Evolutionary conservation across 2,329 filamentous ascomycete genomes (phyloP).

Genomic region (Cytospora piceae): DNA sequence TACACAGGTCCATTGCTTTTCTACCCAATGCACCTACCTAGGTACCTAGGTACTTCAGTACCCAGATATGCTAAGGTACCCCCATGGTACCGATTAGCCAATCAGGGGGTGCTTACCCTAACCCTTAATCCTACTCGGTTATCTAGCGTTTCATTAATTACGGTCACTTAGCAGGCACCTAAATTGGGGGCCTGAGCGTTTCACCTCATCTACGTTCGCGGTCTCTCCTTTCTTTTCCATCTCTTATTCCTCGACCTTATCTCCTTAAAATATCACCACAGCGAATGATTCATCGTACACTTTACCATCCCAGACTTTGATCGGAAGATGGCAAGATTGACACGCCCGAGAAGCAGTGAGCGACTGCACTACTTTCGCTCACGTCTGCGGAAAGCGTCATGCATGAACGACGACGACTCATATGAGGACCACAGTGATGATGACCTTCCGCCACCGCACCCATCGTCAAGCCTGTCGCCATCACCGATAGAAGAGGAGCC

Average conservation of each 20-base stretch:
- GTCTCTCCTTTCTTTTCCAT: not conserved
- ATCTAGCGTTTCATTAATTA: not conserved
- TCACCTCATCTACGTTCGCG: constrained; percentile 7
- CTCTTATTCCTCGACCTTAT: not conserved
- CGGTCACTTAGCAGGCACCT: constrained; percentile 1
- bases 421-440: not conserved
- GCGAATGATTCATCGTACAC: not conserved
- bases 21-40: too few relatives aligned
- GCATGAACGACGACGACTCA: constrained; percentile 11
- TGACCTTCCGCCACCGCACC: not conserved
- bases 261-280: not conserved
- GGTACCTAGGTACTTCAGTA: too few relatives aligned
- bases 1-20: too few relatives aligned
- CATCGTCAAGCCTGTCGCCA: not conserved
- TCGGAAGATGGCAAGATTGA: constrained; percentile 10
- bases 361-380: constrained; percentile 25
- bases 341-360: constrained; percentile 9
- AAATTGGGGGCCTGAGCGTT: constrained; percentile 17
- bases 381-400: constrained; percentile 27
- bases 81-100: not conserved
- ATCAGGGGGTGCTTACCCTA: not conserved
- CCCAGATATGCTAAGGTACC: too few relatives aligned
- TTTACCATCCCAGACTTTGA: not conserved
- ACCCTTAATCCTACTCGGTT: not conserved
- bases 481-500: not conserved